Evolutionary conservation across 805 yeast genomes (phyloP).

Genomic region (Barnettozyma vustinii): DNA sequence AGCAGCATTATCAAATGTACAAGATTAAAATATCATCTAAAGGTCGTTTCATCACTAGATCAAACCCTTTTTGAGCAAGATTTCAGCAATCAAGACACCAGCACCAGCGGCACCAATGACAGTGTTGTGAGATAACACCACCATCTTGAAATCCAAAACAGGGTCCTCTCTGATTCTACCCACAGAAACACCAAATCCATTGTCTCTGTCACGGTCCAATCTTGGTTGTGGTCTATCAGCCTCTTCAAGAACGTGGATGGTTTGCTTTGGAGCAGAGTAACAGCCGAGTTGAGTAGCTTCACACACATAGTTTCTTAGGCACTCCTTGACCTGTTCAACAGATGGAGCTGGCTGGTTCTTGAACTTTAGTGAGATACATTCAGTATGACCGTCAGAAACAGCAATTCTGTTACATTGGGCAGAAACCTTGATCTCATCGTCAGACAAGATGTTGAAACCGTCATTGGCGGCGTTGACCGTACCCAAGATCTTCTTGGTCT

Average conservation of each 20-base stretch:
- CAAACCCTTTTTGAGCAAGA: slow-evolving; percentile 75
- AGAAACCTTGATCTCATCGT: slow-evolving; percentile 74
- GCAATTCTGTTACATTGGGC: slow-evolving; percentile 98
- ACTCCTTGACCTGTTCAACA: slow-evolving; percentile 68
- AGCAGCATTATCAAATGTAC: too few species aligned
- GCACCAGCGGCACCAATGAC: slow-evolving; percentile 99
- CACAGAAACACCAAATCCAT: slow-evolving; percentile 89
- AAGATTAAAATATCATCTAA: not conserved
- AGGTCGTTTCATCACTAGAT: slow-evolving; percentile 3
- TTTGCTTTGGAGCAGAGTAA: slow-evolving; percentile 87
- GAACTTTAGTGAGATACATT: slow-evolving; percentile 83
- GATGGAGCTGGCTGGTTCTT: slow-evolving; percentile 80
- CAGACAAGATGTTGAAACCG: slow-evolving; percentile 53
- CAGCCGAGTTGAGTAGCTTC: slow-evolving; percentile 80
- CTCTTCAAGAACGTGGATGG: slow-evolving; percentile 89
- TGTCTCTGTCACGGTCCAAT: slow-evolving; percentile 92
- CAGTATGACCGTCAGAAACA: slow-evolving; percentile 97
- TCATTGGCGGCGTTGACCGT: slow-evolving; percentile 42
- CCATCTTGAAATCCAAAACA: slow-evolving; percentile 91
- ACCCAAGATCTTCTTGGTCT: slow-evolving; percentile 92
- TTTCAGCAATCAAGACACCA: slow-evolving; percentile 92
- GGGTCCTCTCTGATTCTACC: slow-evolving; percentile 94
- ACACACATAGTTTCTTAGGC: slow-evolving; percentile 68
- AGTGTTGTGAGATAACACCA: slow-evolving; percentile 95
- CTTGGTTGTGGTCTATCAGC: slow-evolving; percentile 96